Conservation (phyloP, 1,139 yeast genomes). For the Sugiyamaella japonica region DNA sequence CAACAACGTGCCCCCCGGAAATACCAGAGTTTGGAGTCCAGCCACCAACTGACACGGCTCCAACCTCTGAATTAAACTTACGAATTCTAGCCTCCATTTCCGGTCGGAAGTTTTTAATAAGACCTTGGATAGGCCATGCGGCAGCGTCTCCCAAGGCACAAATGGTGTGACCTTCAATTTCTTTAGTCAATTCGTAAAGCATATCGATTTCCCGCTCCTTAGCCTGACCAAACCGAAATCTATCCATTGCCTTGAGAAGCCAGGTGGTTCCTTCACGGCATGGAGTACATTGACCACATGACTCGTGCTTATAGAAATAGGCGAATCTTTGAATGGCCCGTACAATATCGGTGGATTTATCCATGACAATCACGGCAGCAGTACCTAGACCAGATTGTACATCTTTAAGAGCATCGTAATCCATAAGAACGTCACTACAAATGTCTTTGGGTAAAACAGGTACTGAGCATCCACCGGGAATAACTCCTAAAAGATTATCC, state of each 20-base stretch:
- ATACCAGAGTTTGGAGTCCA: constrained; percentile 69
- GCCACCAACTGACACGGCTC: constrained; percentile 66
- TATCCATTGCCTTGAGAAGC: constrained; percentile 78
- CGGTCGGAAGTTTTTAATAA: constrained; percentile 79
- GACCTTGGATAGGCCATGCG: constrained; percentile 90
- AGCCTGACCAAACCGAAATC: constrained; percentile 77
- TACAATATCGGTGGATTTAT: constrained; percentile 78
- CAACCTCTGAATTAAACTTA: constrained; percentile 46
- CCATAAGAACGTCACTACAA: constrained; percentile 75
- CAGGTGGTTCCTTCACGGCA: constrained; percentile 94
- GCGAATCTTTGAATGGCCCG: constrained; percentile 83
- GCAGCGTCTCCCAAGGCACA: constrained; percentile 93
- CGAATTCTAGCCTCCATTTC: constrained; percentile 72
- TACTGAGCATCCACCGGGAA: constrained; percentile 88
- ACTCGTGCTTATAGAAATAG: constrained; percentile 83
- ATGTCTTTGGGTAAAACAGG: constrained; percentile 70
- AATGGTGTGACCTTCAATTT: constrained; percentile 86
- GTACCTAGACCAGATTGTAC: constrained; percentile 87
- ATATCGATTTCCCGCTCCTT: constrained; percentile 75
- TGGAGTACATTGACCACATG: constrained; percentile 93
- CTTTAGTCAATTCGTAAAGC: constrained; percentile 78
- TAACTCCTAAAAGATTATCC: constrained; percentile 82
- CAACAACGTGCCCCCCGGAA: constrained; percentile 62
- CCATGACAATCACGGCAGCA: constrained; percentile 89
- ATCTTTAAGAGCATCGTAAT: constrained; percentile 79